A percentile compares a stretch with the other conserved stretches of the same genome.
Evolutionary conservation across 208 protist species (phyloP).

Genomic region (Leishmania braziliensis): DNA sequence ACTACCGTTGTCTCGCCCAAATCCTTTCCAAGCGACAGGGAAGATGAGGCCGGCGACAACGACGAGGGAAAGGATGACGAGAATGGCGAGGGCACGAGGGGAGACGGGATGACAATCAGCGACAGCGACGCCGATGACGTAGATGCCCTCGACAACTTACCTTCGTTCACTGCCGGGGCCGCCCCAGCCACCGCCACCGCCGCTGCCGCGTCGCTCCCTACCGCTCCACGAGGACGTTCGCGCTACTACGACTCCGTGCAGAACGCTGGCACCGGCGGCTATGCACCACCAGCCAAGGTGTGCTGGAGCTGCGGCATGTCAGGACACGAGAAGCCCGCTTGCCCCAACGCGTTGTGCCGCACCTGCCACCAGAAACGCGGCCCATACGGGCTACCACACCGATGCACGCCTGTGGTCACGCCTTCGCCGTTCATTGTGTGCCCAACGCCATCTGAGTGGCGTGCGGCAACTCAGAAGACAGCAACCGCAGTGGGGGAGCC

Average conservation of each 20-base stretch:
- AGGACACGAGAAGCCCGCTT: conserved; percentile 83
- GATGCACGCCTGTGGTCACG: conserved; percentile 29
- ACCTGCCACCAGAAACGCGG: conserved; percentile 64
- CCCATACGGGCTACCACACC: conserved; percentile 34
- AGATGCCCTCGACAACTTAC: conserved; percentile 2
- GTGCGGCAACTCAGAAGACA: conserved; percentile 13
- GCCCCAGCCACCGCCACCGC: neutral
- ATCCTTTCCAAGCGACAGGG: neutral
- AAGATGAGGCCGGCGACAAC: neutral
- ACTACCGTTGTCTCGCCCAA: neutral
- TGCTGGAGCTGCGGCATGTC: conserved; percentile 85
- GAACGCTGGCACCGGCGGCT: conserved; percentile 16
- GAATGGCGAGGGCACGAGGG: neutral
- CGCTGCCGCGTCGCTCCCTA: neutral
- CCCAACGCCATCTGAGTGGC: conserved; percentile 23
- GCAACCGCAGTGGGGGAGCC: conserved; percentile 11
- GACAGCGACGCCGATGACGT: conserved; percentile 10
- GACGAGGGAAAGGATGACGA: neutral
- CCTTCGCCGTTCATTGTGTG: conserved; percentile 59
- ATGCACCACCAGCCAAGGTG: conserved; percentile 48
- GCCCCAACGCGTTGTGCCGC: conserved; percentile 72
- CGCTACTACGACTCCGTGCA: conserved; percentile 75
- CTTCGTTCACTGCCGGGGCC: neutral
- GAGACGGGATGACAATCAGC: conserved; percentile 8
- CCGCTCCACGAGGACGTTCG: conserved; percentile 17